These are phyloP conservation scores for Cladochytrium replicatum DNA, from an alignment of 192 early-diverging fungal species.

Conservation along the genomic window DNA sequence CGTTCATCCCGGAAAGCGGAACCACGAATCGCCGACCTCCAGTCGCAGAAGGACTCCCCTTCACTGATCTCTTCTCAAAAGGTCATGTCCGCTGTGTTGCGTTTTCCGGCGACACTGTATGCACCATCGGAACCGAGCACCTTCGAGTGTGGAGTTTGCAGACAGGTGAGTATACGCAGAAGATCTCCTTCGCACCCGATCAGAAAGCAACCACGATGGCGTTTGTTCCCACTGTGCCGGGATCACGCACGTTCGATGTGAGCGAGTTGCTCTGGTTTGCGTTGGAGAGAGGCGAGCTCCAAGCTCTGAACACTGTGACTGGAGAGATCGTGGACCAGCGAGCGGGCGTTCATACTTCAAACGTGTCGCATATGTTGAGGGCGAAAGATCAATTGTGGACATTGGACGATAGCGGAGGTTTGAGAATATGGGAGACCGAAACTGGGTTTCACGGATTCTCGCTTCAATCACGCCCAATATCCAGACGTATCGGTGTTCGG, in stretches of 20 bases:
- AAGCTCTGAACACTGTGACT: constrained; percentile 36
- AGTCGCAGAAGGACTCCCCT: constrained; percentile 26
- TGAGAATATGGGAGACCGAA: constrained; percentile 45
- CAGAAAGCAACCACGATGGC: constrained; percentile 37
- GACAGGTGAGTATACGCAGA: constrained; percentile 33
- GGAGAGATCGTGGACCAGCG: constrained; percentile 26
- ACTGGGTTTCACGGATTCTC: constrained; percentile 20
- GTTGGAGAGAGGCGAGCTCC: constrained; percentile 49
- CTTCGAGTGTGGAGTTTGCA: constrained; percentile 32
- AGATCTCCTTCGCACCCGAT: constrained; percentile 38
- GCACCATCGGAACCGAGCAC: constrained; percentile 34
- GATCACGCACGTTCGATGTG: constrained; percentile 29
- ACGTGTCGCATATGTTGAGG: constrained; percentile 48
- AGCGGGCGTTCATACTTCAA: constrained; percentile 31
- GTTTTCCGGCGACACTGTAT: constrained; percentile 40
- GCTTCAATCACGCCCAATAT: constrained; percentile 12
- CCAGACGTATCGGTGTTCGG: constrained; percentile 14
- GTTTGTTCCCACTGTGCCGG: constrained; percentile 36
- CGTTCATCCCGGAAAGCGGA: constrained; percentile 33
- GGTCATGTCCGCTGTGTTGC: constrained; percentile 35
- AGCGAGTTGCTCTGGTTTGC: constrained; percentile 59
- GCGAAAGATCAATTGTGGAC: constrained; percentile 49
- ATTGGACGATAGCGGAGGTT: constrained; percentile 51
- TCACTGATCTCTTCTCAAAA: constrained; percentile 36
- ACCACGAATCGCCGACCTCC: constrained; percentile 50